Percentiles rank a stretch among this genome's conserved stretches.
Evolutionary conservation across 495 filamentous ascomycete genomes (phyloP).

Genomic region (Astrothelium macrocarpum): DNA sequence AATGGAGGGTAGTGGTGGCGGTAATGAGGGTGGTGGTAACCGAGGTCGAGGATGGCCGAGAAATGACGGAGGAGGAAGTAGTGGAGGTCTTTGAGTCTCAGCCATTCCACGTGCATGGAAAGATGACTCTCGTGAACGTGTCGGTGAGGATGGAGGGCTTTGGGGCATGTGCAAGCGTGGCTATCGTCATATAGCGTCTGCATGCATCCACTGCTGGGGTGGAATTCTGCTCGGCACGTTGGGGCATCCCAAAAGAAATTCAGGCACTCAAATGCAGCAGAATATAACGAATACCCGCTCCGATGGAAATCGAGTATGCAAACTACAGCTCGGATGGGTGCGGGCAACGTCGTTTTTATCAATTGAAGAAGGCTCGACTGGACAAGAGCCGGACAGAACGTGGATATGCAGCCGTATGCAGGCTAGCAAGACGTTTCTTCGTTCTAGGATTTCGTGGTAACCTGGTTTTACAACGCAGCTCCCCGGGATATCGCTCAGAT

Average conservation of each 20-base stretch:
- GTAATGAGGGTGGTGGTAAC: conserved; percentile 20
- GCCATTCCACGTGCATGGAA: conserved; percentile 20
- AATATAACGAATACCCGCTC: background rate
- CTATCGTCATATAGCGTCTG: conserved; percentile 13
- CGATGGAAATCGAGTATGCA: background rate
- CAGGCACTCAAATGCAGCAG: background rate
- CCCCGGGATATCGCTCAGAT: background rate
- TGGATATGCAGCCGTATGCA: background rate
- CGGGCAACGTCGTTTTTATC: conserved; percentile 3
- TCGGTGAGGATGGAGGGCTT: conserved; percentile 28
- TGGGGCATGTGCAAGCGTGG: conserved; percentile 30
- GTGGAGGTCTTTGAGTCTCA: conserved; percentile 28
- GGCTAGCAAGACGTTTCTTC: background rate
- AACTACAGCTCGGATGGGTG: background rate
- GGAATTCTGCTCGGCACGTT: background rate
- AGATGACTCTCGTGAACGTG: conserved; percentile 19
- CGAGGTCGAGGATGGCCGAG: conserved; percentile 22
- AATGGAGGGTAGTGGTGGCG: conserved; percentile 25
- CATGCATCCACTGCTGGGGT: background rate
- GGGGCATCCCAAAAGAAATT: background rate
- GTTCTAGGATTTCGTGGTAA: background rate
- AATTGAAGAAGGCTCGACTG: background rate
- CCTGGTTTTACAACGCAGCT: background rate
- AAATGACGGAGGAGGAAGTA: conserved; percentile 22
- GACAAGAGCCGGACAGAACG: background rate